A percentile compares a stretch with the other conserved stretches of the same genome.
phyloP scores from a whole-genome alignment of 345 rosid species.

The Corchorus olitorius region DNA sequence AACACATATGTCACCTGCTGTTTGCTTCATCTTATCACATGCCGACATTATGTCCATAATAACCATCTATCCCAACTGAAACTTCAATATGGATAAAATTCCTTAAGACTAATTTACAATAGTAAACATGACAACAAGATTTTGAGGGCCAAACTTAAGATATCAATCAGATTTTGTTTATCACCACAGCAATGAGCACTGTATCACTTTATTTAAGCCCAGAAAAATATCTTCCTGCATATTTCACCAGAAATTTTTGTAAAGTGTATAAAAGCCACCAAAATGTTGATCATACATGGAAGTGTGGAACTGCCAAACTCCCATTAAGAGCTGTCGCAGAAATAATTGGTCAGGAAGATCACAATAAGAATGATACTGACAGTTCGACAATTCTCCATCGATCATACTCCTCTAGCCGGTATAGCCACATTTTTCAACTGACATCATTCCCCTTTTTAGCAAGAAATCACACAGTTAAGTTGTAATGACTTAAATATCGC shows the following conservation, averaged over 20 bases:
- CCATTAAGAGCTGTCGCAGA: not conserved
- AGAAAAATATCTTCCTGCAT: not conserved
- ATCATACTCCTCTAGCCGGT: not conserved
- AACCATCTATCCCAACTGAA: not conserved
- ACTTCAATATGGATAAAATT: not conserved
- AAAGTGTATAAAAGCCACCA: not conserved
- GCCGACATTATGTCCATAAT: not conserved
- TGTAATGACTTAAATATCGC: not conserved
- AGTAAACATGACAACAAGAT: not conserved
- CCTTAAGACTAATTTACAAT: not conserved
- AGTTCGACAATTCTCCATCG: not conserved
- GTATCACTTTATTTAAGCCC: not conserved
- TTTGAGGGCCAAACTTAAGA: not conserved
- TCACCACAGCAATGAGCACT: not conserved
- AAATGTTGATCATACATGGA: not conserved
- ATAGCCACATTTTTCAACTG: constrained; percentile 4
- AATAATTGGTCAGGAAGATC: not conserved
- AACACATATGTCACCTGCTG: not conserved
- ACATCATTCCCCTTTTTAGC: not conserved
- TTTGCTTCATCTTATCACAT: not conserved
- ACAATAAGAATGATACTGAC: constrained; percentile 14
- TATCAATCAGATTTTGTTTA: not conserved
- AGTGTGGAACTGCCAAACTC: not conserved
- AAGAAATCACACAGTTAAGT: not conserved
- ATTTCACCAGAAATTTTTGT: not conserved